Base-by-base conservation (phyloP, 352 stramenopile genomes). In the Globisporangium polare region DNA sequence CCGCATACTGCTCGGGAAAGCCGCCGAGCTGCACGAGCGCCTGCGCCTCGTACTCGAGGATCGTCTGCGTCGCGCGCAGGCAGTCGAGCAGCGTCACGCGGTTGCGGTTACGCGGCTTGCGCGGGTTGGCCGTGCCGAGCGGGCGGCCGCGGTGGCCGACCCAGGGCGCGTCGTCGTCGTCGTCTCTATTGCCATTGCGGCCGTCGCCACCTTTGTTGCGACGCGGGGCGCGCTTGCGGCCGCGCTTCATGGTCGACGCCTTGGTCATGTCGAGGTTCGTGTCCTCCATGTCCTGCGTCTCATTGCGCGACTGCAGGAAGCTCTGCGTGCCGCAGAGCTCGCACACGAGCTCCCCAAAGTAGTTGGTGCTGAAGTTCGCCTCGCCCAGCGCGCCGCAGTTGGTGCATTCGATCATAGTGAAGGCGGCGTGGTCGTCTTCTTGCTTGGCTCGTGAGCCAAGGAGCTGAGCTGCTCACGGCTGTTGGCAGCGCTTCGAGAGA, bases 251-350 rank as follows among this genome's bases (percentile, higher is more conserved):
- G 20, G 65, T 71, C 31, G 60, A 50, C 8, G 78, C 67, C 9
- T 65, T 69, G 3, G 53, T 54, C 9, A 76, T 41, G 65, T 89
- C 78, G 33, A 89, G 45, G 2, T 71, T 75, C 67, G 82, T 89
- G 71, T 95, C 86, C 50, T 95, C 83, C 26, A 76, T 71, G 41
- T 93, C 83, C 51, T 90, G 83, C 43, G 81, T 92, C 73, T 95
- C 86, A 65, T 90, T 95, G 49, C 83, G 81, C 27, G 74, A 74
- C 75, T 95, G 78, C 33, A 90, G 67, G 54, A 88, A 89, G 60
- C 76, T 92, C 73, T 95, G 86, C 37, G 86, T 92, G 62, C 86
- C 86, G 46, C 86, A 95, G 27, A 95, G 63, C 60, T 95, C 83
- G 61, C 86, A 95, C 54, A 93, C 83, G 61, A 91, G 80, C 72